These are phyloP conservation scores for Blastomyces silverae DNA, from an alignment of 2,329 filamentous ascomycete genomes.

Conservation along the genomic window DNA sequence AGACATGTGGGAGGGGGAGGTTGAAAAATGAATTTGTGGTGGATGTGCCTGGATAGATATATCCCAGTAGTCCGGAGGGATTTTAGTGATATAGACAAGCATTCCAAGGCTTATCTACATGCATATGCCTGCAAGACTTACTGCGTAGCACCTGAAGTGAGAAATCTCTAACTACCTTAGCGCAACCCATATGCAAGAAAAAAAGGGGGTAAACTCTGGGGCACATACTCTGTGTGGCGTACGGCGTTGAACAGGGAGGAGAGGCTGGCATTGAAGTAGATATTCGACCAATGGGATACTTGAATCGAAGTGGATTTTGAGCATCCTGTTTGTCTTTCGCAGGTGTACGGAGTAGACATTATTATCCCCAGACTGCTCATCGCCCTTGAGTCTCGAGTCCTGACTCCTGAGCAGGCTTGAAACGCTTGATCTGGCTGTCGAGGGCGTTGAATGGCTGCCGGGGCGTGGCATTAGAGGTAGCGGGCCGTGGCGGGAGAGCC, in stretches of 20 bases:
- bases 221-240: background rate
- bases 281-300: background rate
- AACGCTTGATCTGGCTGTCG: background rate
- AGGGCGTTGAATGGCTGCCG: background rate
- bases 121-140: background rate
- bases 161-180: background rate
- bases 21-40: background rate
- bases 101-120: background rate
- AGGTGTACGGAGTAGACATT: background rate
- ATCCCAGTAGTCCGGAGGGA: background rate
- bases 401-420: too few relatives aligned
- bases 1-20: too few relatives aligned
- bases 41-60: background rate
- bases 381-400: too few relatives aligned
- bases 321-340: background rate
- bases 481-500: constrained; percentile 1
- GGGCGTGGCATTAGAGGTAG: background rate
- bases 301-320: background rate
- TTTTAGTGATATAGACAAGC: constrained; percentile 10
- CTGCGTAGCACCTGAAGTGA: background rate
- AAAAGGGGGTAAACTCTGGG: background rate
- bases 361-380: too few relatives aligned
- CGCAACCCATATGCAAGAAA: background rate
- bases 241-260: background rate
- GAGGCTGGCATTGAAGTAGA: background rate